Evolutionary conservation across 2,329 filamentous ascomycete genomes (phyloP).

Genomic region (Calonectria multiphialidica): DNA sequence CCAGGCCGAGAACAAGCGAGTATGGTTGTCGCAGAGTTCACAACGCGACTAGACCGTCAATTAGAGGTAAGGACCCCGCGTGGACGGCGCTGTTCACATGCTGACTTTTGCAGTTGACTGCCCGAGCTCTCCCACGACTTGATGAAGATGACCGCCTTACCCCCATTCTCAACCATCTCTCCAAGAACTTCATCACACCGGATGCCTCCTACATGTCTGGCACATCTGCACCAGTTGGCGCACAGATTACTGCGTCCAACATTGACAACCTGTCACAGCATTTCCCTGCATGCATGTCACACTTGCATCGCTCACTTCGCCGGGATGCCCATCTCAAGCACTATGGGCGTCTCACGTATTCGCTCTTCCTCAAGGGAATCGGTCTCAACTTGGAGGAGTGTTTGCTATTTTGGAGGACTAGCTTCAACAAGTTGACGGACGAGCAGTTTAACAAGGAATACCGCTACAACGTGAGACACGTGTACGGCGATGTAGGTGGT

Average conservation of each 20-base stretch:
- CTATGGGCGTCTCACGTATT: slow-evolving; percentile 92
- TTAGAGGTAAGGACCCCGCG: slow-evolving; percentile 73
- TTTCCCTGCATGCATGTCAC: slow-evolving; percentile 95
- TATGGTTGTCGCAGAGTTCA: slow-evolving; percentile 91
- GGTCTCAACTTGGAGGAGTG: slow-evolving; percentile 93
- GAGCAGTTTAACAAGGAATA: slow-evolving; percentile 99
- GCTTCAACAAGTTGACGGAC: slow-evolving; percentile 89
- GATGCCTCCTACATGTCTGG: slow-evolving; percentile 81
- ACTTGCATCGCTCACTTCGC: slow-evolving; percentile 86
- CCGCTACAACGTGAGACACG: slow-evolving; percentile 95
- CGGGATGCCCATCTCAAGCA: slow-evolving; percentile 94
- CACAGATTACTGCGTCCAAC: slow-evolving; percentile 81
- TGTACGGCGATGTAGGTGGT: slow-evolving; percentile 94
- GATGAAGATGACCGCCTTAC: slow-evolving; percentile 95
- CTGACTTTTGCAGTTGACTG: slow-evolving; percentile 73
- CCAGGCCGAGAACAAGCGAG: slow-evolving; percentile 87
- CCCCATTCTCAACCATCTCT: slow-evolving; percentile 79
- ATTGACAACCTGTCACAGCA: slow-evolving; percentile 84
- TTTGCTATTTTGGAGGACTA: slow-evolving; percentile 89
- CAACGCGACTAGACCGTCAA: slow-evolving; percentile 80
- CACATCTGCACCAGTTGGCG: slow-evolving; percentile 74
- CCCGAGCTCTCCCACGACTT: slow-evolving; percentile 89
- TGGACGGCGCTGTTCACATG: neutral
- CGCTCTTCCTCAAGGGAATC: slow-evolving; percentile 95
- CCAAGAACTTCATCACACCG: slow-evolving; percentile 94